Conservation (phyloP, 2,329 filamentous ascomycete species). For the Pseudocercospora pini-densiflorae region DNA sequence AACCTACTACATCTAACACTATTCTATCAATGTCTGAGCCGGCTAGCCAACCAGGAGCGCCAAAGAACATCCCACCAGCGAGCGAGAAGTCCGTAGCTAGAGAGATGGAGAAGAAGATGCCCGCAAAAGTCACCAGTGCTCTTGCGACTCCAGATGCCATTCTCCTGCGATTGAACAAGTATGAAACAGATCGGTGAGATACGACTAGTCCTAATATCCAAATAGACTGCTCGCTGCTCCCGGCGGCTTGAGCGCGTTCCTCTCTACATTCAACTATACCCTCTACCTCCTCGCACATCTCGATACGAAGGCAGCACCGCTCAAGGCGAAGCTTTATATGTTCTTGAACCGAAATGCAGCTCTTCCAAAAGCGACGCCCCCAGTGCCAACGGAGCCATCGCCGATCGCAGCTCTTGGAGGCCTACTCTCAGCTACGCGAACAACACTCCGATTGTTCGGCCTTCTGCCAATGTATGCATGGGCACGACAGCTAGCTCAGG, state of each 20-base stretch:
- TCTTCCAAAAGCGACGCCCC: slow-evolving; percentile 24
- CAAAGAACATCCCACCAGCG: slow-evolving; percentile 38
- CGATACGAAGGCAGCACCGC: slow-evolving; percentile 44
- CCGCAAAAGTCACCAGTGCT: slow-evolving; percentile 33
- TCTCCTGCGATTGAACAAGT: slow-evolving; percentile 52
- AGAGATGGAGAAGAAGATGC: slow-evolving; percentile 36
- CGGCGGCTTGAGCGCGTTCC: slow-evolving; percentile 50
- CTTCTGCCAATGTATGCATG: slow-evolving; percentile 51
- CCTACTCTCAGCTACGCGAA: slow-evolving; percentile 48
- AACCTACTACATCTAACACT: neutral
- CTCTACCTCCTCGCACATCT: slow-evolving; percentile 52
- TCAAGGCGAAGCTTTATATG: slow-evolving; percentile 41
- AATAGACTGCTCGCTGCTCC: slow-evolving; percentile 49
- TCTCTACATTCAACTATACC: slow-evolving; percentile 53
- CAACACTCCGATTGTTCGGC: slow-evolving; percentile 50
- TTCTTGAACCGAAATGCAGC: slow-evolving; percentile 37
- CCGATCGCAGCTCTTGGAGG: slow-evolving; percentile 42
- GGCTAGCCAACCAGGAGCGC: slow-evolving; percentile 42
- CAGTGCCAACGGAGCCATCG: slow-evolving; percentile 30
- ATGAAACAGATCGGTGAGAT: slow-evolving; percentile 10
- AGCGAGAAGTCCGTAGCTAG: slow-evolving; percentile 38
- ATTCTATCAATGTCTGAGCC: slow-evolving; percentile 43
- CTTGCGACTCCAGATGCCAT: slow-evolving; percentile 44
- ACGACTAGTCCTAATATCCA: slow-evolving; percentile 4
- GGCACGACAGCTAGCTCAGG: slow-evolving; percentile 46